Evolutionary conservation across 1,284 basidiomycete genomes (phyloP).

Genomic region (Afroboletus lepidellus): DNA sequence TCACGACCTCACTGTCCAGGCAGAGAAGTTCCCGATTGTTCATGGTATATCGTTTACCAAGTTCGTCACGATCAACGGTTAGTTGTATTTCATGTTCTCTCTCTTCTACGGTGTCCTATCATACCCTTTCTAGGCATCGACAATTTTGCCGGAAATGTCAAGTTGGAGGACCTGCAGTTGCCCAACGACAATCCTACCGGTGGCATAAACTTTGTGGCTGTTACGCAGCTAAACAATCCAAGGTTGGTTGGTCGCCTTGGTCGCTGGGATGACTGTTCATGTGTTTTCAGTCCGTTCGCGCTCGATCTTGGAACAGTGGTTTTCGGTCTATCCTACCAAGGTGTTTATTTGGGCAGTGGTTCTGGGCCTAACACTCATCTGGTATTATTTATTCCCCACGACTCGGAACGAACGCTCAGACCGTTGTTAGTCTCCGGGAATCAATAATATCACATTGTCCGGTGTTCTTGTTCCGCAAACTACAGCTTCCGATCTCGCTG

Average conservation of each 20-base stretch:
- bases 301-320: slow-evolving; percentile 70
- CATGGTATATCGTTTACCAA: slow-evolving; percentile 65
- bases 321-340: slow-evolving; percentile 62
- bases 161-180: slow-evolving; percentile 65
- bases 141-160: slow-evolving; percentile 60
- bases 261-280: not conserved
- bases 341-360: slow-evolving; percentile 60
- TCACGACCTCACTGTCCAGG: slow-evolving; percentile 61
- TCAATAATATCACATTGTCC: slow-evolving; percentile 60
- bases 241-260: slow-evolving; percentile 40
- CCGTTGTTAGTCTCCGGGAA: slow-evolving; percentile 45
- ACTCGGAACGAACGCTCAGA: not conserved
- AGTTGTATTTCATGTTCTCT: not conserved
- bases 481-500: slow-evolving; percentile 45
- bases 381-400: slow-evolving; percentile 34
- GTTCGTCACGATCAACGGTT: slow-evolving; percentile 52
- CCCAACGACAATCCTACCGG: slow-evolving; percentile 69
- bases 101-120: not conserved
- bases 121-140: slow-evolving; percentile 50
- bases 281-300: slow-evolving; percentile 56
- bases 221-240: slow-evolving; percentile 60
- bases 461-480: slow-evolving; percentile 62
- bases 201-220: slow-evolving; percentile 65
- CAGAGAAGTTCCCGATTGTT: slow-evolving; percentile 64
- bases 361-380: slow-evolving; percentile 50